phyloP scores from a whole-genome alignment of 352 stramenopile genomes.

The Globisporangium solare region DNA sequence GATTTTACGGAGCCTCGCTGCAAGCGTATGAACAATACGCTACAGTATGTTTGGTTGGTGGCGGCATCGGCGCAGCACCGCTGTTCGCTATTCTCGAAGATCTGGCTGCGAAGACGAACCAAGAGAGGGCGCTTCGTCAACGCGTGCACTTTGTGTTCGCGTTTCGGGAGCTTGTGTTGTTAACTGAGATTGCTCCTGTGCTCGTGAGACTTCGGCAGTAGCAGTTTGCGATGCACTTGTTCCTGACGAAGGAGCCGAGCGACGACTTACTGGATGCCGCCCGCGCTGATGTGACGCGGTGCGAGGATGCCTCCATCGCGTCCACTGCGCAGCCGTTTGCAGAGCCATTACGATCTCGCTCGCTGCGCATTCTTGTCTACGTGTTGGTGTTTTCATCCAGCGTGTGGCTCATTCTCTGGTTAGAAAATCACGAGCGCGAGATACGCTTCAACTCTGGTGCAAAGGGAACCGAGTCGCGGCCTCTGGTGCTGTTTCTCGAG shows the following conservation, averaged over 20 bases:
- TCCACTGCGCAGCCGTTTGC: slow-evolving; percentile 18
- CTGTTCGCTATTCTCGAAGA: slow-evolving; percentile 54
- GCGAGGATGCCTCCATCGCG: not conserved
- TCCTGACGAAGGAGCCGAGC: slow-evolving; percentile 25
- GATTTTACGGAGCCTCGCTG: slow-evolving; percentile 46
- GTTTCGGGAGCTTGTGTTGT: slow-evolving; percentile 32
- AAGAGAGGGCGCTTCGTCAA: slow-evolving; percentile 6
- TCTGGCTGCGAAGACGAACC: slow-evolving; percentile 19
- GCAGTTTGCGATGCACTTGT: slow-evolving; percentile 24
- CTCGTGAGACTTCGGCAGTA: slow-evolving; percentile 22
- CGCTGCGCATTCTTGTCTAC: slow-evolving; percentile 24
- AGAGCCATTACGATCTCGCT: slow-evolving; percentile 26
- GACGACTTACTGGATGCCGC: slow-evolving; percentile 16
- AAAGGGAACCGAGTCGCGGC: slow-evolving; percentile 39
- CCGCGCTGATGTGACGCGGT: slow-evolving; percentile 21
- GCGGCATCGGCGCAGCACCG: slow-evolving; percentile 48
- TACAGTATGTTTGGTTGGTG: slow-evolving; percentile 39
- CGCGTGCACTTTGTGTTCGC: slow-evolving; percentile 35
- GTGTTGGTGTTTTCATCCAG: slow-evolving; percentile 19
- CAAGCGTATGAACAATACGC: slow-evolving; percentile 36
- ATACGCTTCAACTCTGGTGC: slow-evolving; percentile 21
- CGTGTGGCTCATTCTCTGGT: slow-evolving; percentile 26
- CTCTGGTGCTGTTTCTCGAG: slow-evolving; percentile 43
- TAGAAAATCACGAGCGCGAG: slow-evolving; percentile 27
- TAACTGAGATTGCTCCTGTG: slow-evolving; percentile 36